These are phyloP conservation scores for Backusella sp. DNA, from an alignment of 192 early-diverging fungal genomes.

Conservation along the genomic window DNA sequence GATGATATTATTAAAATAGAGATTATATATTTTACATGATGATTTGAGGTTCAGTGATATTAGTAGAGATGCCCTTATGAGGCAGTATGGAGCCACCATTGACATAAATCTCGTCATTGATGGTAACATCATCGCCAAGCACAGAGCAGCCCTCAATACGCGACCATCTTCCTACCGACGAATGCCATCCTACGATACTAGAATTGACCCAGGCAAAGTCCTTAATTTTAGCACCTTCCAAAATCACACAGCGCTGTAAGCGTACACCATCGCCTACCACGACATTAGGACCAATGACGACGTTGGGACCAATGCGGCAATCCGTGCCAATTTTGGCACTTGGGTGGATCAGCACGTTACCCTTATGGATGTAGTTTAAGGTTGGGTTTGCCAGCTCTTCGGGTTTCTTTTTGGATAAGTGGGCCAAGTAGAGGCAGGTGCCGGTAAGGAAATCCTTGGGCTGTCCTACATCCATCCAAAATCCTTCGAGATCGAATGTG, in stretches of 20 bases:
- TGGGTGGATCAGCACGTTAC: conserved; percentile 91
- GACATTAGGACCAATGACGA: conserved; percentile 89
- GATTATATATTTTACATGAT: conserved; percentile 75
- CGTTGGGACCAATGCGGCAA: conserved; percentile 98
- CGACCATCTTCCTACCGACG: conserved; percentile 91
- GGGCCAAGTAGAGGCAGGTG: conserved; percentile 87
- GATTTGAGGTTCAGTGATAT: conserved; percentile 90
- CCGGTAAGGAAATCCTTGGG: conserved; percentile 98
- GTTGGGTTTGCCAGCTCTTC: conserved; percentile 65
- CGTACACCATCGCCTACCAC: conserved; percentile 94
- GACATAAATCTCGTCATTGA: conserved; percentile 90
- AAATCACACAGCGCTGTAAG: conserved; percentile 82
- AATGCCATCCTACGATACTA: conserved; percentile 96
- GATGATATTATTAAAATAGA: background rate
- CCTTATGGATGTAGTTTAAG: conserved; percentile 68
- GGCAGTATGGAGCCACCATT: conserved; percentile 95
- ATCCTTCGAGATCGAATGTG: conserved; percentile 91
- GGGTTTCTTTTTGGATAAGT: conserved; percentile 77
- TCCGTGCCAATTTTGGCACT: conserved; percentile 91
- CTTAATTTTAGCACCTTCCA: conserved; percentile 81
- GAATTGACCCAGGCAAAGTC: conserved; percentile 90
- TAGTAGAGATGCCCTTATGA: conserved; percentile 89
- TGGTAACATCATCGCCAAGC: conserved; percentile 94
- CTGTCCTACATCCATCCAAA: conserved; percentile 99
- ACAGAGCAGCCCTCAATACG: conserved; percentile 94